phyloP scores from a whole-genome alignment of 306 rosid genomes.

The Medicago ruthenica region DNA sequence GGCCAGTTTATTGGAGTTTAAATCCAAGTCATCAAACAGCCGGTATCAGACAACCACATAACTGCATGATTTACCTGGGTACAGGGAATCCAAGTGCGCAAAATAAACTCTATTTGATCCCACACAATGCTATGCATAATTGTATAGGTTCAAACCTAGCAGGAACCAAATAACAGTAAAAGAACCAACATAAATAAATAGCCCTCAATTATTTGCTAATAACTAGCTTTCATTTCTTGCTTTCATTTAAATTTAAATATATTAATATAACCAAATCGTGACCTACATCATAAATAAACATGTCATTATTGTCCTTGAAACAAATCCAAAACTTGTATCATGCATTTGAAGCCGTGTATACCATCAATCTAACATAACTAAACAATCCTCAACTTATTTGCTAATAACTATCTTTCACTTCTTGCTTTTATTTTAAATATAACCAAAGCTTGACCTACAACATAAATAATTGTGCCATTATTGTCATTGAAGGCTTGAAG shows the following conservation, averaged over 20 bases:
- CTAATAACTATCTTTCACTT: background rate
- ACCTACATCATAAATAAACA: background rate
- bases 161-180: background rate
- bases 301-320: background rate
- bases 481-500: background rate
- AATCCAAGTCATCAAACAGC: background rate
- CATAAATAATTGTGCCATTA: background rate
- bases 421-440: background rate
- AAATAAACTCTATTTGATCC: constrained; percentile 4
- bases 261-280: background rate
- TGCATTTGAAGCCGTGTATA: background rate
- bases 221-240: background rate
- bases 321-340: constrained; percentile 46
- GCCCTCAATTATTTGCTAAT: background rate
- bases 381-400: background rate
- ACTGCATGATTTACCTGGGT: background rate
- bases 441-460: background rate
- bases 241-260: too few species aligned
- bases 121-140: background rate
- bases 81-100: background rate
- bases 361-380: constrained; percentile 7
- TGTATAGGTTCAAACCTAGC: constrained; percentile 2
- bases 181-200: constrained; percentile 9
- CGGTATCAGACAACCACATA: background rate
- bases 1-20: too few species aligned